These are phyloP conservation scores for Fusarium sororula DNA, from an alignment of 2,329 filamentous ascomycete genomes.

Conservation along the genomic window DNA sequence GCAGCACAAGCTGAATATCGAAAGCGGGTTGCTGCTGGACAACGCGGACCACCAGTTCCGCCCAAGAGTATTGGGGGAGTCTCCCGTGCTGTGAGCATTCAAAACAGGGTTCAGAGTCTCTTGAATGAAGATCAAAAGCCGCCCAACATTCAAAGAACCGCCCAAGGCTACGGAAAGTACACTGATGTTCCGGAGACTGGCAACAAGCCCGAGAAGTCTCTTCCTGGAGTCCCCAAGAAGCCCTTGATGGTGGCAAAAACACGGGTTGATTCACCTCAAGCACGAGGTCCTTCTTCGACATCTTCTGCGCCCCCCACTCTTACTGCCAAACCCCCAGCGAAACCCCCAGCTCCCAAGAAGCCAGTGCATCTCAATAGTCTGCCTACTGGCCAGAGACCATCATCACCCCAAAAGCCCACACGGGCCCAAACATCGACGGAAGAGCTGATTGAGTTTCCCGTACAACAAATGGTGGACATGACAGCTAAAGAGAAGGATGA, in stretches of 20 bases:
- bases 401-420: conserved; percentile 57
- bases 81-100: conserved; percentile 82
- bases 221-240: conserved; percentile 62
- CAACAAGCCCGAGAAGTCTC: conserved; percentile 50
- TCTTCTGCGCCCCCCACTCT: conserved; percentile 39
- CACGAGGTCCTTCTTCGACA: conserved; percentile 27
- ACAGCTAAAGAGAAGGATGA: conserved; percentile 69
- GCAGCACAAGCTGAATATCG: conserved; percentile 90
- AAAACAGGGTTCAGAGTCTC: conserved; percentile 87
- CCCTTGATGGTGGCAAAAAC: conserved; percentile 52
- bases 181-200: conserved; percentile 64
- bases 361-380: conserved; percentile 68
- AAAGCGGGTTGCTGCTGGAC: conserved; percentile 69
- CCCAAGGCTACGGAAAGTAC: conserved; percentile 89
- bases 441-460: conserved; percentile 58
- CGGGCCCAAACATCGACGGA: conserved; percentile 44
- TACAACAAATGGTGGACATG: conserved; percentile 63
- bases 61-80: conserved; percentile 67
- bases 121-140: conserved; percentile 78
- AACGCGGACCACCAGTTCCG: conserved; percentile 50
- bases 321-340: conserved; percentile 44
- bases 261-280: conserved; percentile 41
- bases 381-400: conserved; percentile 53
- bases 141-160: conserved; percentile 70
- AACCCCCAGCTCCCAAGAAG: conserved; percentile 68